phyloP scores from a whole-genome alignment of 2,329 filamentous ascomycete genomes.

The Cadophora sp. region DNA sequence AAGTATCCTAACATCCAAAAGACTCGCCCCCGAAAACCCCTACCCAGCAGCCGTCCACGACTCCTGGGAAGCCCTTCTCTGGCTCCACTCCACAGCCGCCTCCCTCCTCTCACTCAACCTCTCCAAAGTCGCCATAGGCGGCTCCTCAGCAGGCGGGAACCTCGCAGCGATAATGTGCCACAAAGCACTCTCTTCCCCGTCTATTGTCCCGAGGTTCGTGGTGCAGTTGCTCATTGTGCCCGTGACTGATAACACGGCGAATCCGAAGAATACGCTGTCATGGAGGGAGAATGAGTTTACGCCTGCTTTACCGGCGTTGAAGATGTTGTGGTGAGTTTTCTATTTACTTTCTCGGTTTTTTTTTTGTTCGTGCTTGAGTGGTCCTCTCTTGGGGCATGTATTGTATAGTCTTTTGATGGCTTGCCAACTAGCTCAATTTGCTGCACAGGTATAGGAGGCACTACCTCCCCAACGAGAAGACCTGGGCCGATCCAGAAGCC shows the following conservation, averaged over 20 bases:
- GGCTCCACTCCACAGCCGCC: slow-evolving; percentile 43
- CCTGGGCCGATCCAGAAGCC: slow-evolving; percentile 58
- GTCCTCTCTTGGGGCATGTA: too few species aligned
- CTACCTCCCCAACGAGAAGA: slow-evolving; percentile 57
- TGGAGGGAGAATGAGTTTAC: slow-evolving; percentile 59
- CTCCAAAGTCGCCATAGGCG: slow-evolving; percentile 54
- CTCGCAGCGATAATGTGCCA: slow-evolving; percentile 61
- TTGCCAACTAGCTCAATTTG: too few species aligned
- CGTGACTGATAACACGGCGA: slow-evolving; percentile 64
- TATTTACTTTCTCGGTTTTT: background rate
- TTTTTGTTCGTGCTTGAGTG: too few species aligned
- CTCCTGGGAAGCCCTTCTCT: slow-evolving; percentile 61
- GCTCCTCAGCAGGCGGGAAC: slow-evolving; percentile 60
- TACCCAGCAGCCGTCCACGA: slow-evolving; percentile 65
- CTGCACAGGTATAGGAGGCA: slow-evolving; percentile 54
- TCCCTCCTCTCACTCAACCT: slow-evolving; percentile 50
- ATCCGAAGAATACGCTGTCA: slow-evolving; percentile 51
- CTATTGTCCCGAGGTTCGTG: slow-evolving; percentile 48
- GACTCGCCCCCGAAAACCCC: slow-evolving; percentile 62
- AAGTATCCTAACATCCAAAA: slow-evolving; percentile 33
- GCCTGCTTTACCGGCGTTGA: slow-evolving; percentile 59
- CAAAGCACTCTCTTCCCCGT: slow-evolving; percentile 45
- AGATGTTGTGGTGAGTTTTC: slow-evolving; percentile 60
- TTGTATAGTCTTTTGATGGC: background rate
- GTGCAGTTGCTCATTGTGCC: slow-evolving; percentile 63